Percentiles rank a stretch among this genome's conserved stretches.
Conservation (phyloP, 75 land plant species). For the Selaginella moellendorffii region DNA sequence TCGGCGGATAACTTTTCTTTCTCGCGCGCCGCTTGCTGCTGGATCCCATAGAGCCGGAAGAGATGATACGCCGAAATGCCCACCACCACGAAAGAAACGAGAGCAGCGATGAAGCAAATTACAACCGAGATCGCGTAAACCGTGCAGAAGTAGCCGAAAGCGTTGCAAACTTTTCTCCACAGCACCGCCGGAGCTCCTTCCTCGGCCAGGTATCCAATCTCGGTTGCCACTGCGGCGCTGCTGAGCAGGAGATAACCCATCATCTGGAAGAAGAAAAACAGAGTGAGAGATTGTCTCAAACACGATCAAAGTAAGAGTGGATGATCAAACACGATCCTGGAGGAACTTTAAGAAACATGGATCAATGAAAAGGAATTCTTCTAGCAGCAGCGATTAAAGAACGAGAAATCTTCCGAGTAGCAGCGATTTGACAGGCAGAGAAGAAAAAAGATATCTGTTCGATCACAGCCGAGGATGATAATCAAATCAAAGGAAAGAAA, state of each 20-base stretch:
- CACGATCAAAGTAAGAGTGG: too few relatives aligned
- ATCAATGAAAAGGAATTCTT: too few relatives aligned
- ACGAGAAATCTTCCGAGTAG: too few relatives aligned
- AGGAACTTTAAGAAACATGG: too few relatives aligned
- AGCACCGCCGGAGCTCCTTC: not conserved
- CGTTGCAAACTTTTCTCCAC: not conserved
- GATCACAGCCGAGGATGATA: too few relatives aligned
- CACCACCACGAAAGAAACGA: not conserved
- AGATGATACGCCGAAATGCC: slow-evolving; percentile 1
- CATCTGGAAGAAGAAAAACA: not conserved
- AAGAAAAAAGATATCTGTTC: too few relatives aligned
- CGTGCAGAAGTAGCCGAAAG: slow-evolving; percentile 2
- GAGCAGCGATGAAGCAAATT: not conserved
- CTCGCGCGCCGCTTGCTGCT: not conserved
- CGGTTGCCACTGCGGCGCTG: not conserved
- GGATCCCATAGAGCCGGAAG: not conserved
- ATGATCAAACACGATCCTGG: too few relatives aligned
- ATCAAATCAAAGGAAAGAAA: too few relatives aligned
- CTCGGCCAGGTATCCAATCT: slow-evolving; percentile 7
- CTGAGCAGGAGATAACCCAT: not conserved
- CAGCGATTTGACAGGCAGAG: too few relatives aligned
- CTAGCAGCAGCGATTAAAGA: too few relatives aligned
- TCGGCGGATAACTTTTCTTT: not conserved
- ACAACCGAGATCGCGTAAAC: not conserved
- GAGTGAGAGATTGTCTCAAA: not conserved